Percentiles rank a stretch among this genome's conserved stretches.
These are phyloP conservation scores for Calonectria hawksworthii DNA, from an alignment of 2,329 filamentous ascomycete species.

Conservation along the genomic window DNA sequence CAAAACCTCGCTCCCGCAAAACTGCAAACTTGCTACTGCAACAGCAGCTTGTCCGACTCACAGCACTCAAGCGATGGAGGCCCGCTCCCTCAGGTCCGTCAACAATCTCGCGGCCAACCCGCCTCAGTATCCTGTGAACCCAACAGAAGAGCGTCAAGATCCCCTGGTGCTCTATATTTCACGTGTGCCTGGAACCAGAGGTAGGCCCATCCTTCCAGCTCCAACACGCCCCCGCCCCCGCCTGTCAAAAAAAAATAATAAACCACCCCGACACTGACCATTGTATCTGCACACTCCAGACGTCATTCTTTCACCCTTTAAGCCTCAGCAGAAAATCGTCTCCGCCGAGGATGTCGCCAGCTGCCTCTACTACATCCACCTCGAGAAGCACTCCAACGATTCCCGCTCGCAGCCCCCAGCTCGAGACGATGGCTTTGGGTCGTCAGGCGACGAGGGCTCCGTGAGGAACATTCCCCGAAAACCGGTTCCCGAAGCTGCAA, in stretches of 20 bases:
- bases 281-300: conserved; percentile 65
- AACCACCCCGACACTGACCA: conserved; percentile 32
- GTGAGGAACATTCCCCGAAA: conserved; percentile 66
- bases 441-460: conserved; percentile 60
- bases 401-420: conserved; percentile 47
- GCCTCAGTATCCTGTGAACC: conserved; percentile 85
- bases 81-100: conserved; percentile 84
- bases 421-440: conserved; percentile 50
- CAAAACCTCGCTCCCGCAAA: conserved; percentile 1
- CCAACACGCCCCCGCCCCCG: conserved; percentile 18
- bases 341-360: conserved; percentile 88
- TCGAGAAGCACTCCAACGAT: conserved; percentile 70
- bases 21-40: too few relatives aligned
- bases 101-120: conserved; percentile 88
- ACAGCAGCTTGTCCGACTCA: not conserved
- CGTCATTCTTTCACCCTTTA: conserved; percentile 91
- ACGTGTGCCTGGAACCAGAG: conserved; percentile 90
- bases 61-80: conserved; percentile 71
- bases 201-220: conserved; percentile 60
- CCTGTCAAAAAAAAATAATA: conserved; percentile 25
- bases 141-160: conserved; percentile 76
- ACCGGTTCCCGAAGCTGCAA: conserved; percentile 58
- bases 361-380: conserved; percentile 92
- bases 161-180: conserved; percentile 92
- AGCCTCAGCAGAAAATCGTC: conserved; percentile 90